These are phyloP conservation scores for Eucommia ulmoides DNA, from an alignment of 257 asterid species.

Conservation along the genomic window DNA sequence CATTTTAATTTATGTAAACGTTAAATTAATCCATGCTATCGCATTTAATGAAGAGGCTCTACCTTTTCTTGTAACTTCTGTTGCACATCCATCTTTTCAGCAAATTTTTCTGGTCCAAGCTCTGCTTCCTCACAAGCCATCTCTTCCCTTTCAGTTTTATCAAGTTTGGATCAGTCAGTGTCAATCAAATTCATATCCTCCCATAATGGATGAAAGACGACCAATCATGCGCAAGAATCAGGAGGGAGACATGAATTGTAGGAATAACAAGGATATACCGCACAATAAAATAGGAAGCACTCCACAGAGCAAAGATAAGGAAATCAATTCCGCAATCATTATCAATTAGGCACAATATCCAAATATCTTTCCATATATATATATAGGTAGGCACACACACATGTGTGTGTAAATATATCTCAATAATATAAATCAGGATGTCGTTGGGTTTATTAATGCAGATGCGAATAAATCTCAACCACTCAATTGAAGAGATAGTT, in stretches of 20 bases:
- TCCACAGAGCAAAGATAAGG: not conserved
- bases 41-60: slow-evolving; percentile 2
- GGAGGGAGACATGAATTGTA: not conserved
- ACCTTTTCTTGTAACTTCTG: slow-evolving; percentile 61
- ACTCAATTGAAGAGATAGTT: too few relatives aligned
- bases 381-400: too few relatives aligned
- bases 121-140: slow-evolving; percentile 89
- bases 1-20: not conserved
- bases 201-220: not conserved
- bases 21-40: slow-evolving; percentile 1
- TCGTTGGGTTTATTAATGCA: too few relatives aligned
- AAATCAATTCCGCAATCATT: too few relatives aligned
- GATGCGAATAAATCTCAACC: too few relatives aligned
- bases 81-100: slow-evolving; percentile 46
- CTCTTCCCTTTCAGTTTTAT: slow-evolving; percentile 67
- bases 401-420: too few relatives aligned
- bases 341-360: too few relatives aligned
- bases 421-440: too few relatives aligned
- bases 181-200: not conserved
- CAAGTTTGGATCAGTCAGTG: slow-evolving; percentile 4
- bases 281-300: not conserved
- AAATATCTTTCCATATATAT: too few relatives aligned
- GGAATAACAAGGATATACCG: not conserved
- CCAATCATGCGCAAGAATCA: not conserved
- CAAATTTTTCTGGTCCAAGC: slow-evolving; percentile 65